Evolutionary conservation across 495 filamentous ascomycete species (phyloP).

Genomic region (Cryomyces minteri): DNA sequence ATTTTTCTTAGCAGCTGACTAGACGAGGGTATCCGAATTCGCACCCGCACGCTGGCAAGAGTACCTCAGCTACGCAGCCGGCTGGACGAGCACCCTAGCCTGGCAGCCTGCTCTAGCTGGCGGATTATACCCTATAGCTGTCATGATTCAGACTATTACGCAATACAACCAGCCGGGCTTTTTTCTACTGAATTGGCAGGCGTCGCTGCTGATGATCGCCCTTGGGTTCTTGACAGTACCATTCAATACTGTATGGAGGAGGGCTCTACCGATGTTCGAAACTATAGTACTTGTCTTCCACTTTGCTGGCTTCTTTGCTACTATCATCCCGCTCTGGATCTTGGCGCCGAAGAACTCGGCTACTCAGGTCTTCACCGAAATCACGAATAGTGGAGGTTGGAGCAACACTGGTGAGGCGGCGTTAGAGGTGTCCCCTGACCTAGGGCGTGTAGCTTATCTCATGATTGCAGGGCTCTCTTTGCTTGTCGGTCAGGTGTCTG

Average conservation of each 20-base stretch:
- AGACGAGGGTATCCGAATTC: constrained; percentile 28
- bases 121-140: constrained; percentile 22
- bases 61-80: constrained; percentile 26
- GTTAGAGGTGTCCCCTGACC: background rate
- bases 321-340: constrained; percentile 18
- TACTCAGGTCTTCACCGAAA: constrained; percentile 16
- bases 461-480: constrained; percentile 6
- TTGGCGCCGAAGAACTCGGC: constrained; percentile 16
- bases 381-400: constrained; percentile 21
- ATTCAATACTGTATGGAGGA: constrained; percentile 26
- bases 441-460: no score
- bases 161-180: constrained; percentile 13
- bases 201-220: constrained; percentile 21
- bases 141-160: constrained; percentile 20
- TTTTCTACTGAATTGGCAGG: constrained; percentile 17
- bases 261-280: constrained; percentile 22
- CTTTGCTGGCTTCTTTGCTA: constrained; percentile 22
- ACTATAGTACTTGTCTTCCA: constrained; percentile 23
- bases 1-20: background rate
- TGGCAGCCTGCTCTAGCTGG: constrained; percentile 19
- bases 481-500: constrained; percentile 21
- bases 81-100: constrained; percentile 30
- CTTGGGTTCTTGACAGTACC: constrained; percentile 16
- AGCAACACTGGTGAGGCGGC: constrained; percentile 7
- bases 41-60: constrained; percentile 25